Evolutionary conservation across 345 rosid genomes (phyloP), one percentile per base, ranked within the genome.

Genomic region (Linum lewisii): DNA sequence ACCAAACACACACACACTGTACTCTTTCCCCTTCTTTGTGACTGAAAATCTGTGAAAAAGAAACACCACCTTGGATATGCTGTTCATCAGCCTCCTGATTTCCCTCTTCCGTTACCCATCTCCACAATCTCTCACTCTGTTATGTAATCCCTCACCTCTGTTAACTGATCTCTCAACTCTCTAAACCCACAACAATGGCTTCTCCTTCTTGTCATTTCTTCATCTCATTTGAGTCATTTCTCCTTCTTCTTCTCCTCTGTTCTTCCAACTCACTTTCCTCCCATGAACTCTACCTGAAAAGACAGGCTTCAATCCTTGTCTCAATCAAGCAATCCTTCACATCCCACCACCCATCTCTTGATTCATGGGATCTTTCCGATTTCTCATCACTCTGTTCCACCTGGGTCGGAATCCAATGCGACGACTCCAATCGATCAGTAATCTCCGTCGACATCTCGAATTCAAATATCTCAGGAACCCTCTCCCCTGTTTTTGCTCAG

Each of bases 261-360:
- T 50, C 54, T 63, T 73, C 70, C 62, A 51, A 66, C 57, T 67
- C 70, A 37, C 25, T 54, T 63, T 68, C 78, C 54, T 59, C 71
- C 18, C 78, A 70, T 64, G 61, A 65, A 50, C 70, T 64, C 44
- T 72, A 79, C 57, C 74, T 81, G 50, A 63, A 61, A 16, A 75
- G 63, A 38, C 87, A 86, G 70, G 89, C 94, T 32, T 72, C 82
- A 22, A 72, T 81, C 54, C 76, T 83, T 25, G 75, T 78, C 61
- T 63, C 89, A 38, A 65, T 83, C 24, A 86, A 78, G 60, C 77
- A 75, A 60, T 63, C 70, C 18, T 79, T 86, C 57, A 63, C 57
- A 3, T 70, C 82, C 32, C 78, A 67, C 65, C 70, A 79, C 57
- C 75, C 83, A 72, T 69, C 76, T 45, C 82, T 83, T 3, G 58